Evolutionary conservation across 306 rosid species (phyloP).

Genomic region (Medicago arabica): DNA sequence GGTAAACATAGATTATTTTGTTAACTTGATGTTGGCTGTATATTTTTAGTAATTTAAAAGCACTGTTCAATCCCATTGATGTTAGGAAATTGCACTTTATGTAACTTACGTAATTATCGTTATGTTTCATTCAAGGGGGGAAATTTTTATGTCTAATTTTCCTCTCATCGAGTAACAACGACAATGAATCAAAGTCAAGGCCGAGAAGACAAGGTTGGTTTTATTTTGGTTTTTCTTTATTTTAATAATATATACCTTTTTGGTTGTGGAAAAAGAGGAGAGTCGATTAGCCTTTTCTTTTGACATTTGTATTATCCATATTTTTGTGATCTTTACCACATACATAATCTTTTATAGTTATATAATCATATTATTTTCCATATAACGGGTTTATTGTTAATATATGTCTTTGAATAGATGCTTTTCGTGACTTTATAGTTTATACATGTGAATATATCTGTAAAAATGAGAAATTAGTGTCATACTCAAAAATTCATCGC

Average conservation of each 20-base stretch:
- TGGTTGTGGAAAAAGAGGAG: conserved; percentile 26
- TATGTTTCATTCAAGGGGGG: conserved; percentile 64
- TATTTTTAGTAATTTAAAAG: conserved; percentile 13
- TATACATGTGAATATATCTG: no score
- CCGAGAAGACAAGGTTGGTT: conserved; percentile 91
- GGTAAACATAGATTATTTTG: conserved; percentile 49
- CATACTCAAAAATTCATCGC: no score
- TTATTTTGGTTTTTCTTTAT: conserved; percentile 46
- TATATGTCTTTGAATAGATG: no score
- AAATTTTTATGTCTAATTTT: conserved; percentile 95
- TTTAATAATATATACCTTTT: conserved; percentile 19
- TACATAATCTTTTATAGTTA: no score
- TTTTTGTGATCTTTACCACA: no score
- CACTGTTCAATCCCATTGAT: conserved; percentile 3
- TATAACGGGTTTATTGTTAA: no score
- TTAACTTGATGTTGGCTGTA: conserved; percentile 1
- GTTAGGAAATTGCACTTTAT: conserved; percentile 8
- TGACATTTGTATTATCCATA: background rate
- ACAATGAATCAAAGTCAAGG: conserved; percentile 94
- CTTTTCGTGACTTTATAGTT: no score
- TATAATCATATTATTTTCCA: no score
- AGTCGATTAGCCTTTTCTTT: conserved; percentile 9
- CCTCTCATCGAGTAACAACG: conserved; percentile 92
- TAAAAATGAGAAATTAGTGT: no score
- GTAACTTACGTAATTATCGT: conserved; percentile 7